Base-by-base conservation (phyloP, 2,329 filamentous ascomycete species). In the Teratosphaeriaceae sp. region DNA sequence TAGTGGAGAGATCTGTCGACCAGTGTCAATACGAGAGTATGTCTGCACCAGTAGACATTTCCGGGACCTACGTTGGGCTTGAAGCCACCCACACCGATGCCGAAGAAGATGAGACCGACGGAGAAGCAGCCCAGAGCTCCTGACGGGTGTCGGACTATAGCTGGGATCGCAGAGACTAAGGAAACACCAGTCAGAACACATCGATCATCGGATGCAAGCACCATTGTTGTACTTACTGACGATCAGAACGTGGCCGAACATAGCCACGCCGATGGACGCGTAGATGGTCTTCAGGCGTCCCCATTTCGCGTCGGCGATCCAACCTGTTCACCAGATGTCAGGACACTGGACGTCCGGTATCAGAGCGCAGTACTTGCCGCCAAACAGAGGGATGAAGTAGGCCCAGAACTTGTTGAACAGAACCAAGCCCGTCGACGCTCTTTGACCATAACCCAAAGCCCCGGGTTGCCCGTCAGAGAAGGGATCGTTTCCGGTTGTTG, bases 41-140 rank as follows among this genome's bases (percentile, higher is more conserved):
- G 24, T 27, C 24, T 8, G n/a, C 8, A 8, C 8, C 8, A 27
- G 24, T 27, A n/a, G 8, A n/a, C n/a, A 27, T 27, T 8, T 8
- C 8, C n/a, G 24, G 24, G 8, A n/a, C 24, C n/a, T n/a, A 27
- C 30, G 16, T 88, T 89, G 52, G 82, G 78, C 70, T 89, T 89
- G 76, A 89, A 88, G 57, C 85, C 83, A 47, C 85, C 85, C 1
- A 83, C 85, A 35, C 85, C 85, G 18, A 86, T 60, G 21, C 84
- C 84, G 60, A 88, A 76, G 58, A 88, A 75, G 38, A 85, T 63
- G 49, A 85, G 70, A 34, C 78, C 79, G 33, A 80, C 64, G 3
- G 81, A 63, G 55, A 88, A 84, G 45, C 75, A 78, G 1, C 70
- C 81, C 35, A 86, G 75, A 0, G 82, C 55, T 26, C 70, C 68